These are phyloP conservation scores for Allium sativum DNA, from an alignment of 106 monocot species.

Conservation along the genomic window DNA sequence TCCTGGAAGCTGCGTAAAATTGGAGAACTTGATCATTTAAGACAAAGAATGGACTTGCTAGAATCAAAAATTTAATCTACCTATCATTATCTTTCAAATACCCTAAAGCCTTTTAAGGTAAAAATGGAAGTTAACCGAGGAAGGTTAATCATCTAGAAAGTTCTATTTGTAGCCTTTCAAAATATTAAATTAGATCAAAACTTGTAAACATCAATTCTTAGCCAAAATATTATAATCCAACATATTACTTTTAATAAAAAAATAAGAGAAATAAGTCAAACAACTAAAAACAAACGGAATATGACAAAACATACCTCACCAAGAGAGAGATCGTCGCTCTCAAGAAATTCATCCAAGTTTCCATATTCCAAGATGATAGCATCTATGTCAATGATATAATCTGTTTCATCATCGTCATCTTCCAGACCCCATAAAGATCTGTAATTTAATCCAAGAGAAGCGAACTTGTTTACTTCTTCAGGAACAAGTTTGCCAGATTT, in stretches of 20 bases:
- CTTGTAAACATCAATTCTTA: too few relatives aligned
- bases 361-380: constrained; percentile 69
- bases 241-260: too few relatives aligned
- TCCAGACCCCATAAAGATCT: constrained; percentile 42
- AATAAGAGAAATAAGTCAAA: too few relatives aligned
- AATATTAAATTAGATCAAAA: too few relatives aligned
- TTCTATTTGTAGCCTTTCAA: too few relatives aligned
- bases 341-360: constrained; percentile 85
- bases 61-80: too few relatives aligned
- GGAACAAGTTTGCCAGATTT: constrained; percentile 37
- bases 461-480: constrained; percentile 40
- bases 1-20: constrained; percentile 67
- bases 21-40: constrained; percentile 2
- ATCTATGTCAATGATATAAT: constrained; percentile 53
- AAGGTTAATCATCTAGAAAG: too few relatives aligned
- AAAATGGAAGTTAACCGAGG: too few relatives aligned
- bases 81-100: too few relatives aligned
- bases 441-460: constrained; percentile 17
- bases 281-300: not conserved
- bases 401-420: constrained; percentile 56
- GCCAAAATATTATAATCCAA: too few relatives aligned
- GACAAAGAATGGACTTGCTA: not conserved
- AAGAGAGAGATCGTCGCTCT: constrained; percentile 53
- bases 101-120: too few relatives aligned
- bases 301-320: constrained; percentile 59